A percentile compares a stretch with the other conserved stretches of the same genome.
phyloP scores from a whole-genome alignment of 1,284 basidiomycete species.

The Ustanciosporium gigantosporum region DNA sequence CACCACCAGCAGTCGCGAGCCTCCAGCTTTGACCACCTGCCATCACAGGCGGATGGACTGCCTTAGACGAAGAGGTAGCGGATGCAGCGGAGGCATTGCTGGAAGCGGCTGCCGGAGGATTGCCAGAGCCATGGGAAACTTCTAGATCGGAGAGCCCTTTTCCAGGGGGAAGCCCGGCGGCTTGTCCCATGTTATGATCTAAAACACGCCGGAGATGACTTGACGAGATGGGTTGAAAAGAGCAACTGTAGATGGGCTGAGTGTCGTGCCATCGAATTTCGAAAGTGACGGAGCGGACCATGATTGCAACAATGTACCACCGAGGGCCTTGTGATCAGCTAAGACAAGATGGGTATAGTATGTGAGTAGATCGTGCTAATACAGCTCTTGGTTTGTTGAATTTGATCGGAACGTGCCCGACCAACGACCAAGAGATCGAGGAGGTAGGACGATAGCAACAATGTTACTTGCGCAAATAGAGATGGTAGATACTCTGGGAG shows the following conservation, averaged over 20 bases:
- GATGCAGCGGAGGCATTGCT: conserved; percentile 1
- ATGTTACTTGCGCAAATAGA: no score
- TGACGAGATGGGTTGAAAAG: conserved; percentile 54
- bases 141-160: conserved; percentile 38
- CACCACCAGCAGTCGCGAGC: conserved; percentile 91
- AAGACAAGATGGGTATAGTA: no score
- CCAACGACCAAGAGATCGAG: no score
- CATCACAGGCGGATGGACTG: conserved; percentile 37
- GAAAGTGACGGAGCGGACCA: conserved; percentile 59
- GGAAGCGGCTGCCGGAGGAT: no score
- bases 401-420: no score
- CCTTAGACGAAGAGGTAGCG: conserved; percentile 27
- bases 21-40: conserved; percentile 71
- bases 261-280: conserved; percentile 61
- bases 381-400: no score
- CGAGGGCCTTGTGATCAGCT: no score
- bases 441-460: no score
- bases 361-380: no score
- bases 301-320: no score
- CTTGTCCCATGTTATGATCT: conserved; percentile 57
- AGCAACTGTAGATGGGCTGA: conserved; percentile 58
- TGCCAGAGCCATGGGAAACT: no score
- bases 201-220: conserved; percentile 51
- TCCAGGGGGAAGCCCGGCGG: conserved; percentile 52
- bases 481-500: no score